A percentile compares a stretch with the other conserved stretches of the same genome.
Evolutionary conservation across 352 stramenopile genomes (phyloP).

Genomic region (Elongisporangium undulatum): DNA sequence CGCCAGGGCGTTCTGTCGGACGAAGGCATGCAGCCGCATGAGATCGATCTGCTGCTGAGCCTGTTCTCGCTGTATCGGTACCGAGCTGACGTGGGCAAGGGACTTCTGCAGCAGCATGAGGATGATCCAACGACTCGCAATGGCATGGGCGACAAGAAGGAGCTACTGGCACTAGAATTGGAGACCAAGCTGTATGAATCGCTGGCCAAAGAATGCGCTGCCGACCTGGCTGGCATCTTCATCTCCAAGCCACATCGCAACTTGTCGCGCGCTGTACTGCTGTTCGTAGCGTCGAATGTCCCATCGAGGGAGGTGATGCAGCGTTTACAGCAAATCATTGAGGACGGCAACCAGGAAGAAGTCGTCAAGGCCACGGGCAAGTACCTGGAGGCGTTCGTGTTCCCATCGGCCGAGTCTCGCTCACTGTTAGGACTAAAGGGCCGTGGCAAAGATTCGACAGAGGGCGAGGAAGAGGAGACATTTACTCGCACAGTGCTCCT

Average conservation of each 20-base stretch:
- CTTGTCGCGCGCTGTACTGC: slow-evolving; percentile 50
- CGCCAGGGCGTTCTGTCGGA: slow-evolving; percentile 33
- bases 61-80: slow-evolving; percentile 84
- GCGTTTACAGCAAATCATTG: slow-evolving; percentile 43
- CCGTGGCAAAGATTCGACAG: not conserved
- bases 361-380: slow-evolving; percentile 51
- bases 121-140: slow-evolving; percentile 1
- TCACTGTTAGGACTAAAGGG: not conserved
- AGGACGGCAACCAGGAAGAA: slow-evolving; percentile 32
- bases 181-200: slow-evolving; percentile 75
- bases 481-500: slow-evolving; percentile 67
- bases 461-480: slow-evolving; percentile 6
- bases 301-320: slow-evolving; percentile 51
- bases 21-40: slow-evolving; percentile 27
- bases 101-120: slow-evolving; percentile 27
- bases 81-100: slow-evolving; percentile 69
- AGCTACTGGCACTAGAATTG: slow-evolving; percentile 51
- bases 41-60: slow-evolving; percentile 75
- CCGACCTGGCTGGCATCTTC: slow-evolving; percentile 59
- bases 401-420: slow-evolving; percentile 32
- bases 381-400: slow-evolving; percentile 80
- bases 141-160: slow-evolving; percentile 29
- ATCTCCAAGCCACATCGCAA: slow-evolving; percentile 47
- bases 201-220: slow-evolving; percentile 62
- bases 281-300: slow-evolving; percentile 74